Evolutionary conservation across 225 moss, liverwort and hornwort species (phyloP), one percentile per base, ranked within the genome.

Genomic region (Physcomitrellopsis africana): DNA sequence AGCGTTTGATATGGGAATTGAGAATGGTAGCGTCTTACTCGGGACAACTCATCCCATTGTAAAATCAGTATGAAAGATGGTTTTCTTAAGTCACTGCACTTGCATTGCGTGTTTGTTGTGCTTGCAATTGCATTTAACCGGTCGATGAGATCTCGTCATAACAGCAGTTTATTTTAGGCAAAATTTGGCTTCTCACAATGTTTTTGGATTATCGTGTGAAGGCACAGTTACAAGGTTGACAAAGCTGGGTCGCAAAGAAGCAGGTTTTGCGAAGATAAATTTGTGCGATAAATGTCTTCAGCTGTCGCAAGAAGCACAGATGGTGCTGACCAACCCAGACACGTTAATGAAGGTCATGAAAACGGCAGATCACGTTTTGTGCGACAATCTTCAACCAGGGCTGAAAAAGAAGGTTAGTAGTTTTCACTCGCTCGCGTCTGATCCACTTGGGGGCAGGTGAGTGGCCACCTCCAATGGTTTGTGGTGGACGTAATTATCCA

Each of bases 241-340:
- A 15, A 82, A 77, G 51, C 78, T 77, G 15, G 63, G 72, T n/a
- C 59, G 80, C 26, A 76, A 80, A 78, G 77, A 82, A 61, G 51
- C 65, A 16, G 74, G 65, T 3, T 13, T 78, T 32, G 71, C 75
- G 51, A 85, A 66, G 75, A 44, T 80, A 22, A 73, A 85, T 49
- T 8, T 85, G 15, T 96, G 96, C 46, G 91, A 89, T 58, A 82
- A 82, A 29, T 96, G 96, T 72, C 82, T 96, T 67, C 79, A 91
- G 77, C 68, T 96, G 60, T 86, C 92, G 11, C 81, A 72, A 29
- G 86, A 94, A 65, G 91, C 84, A 19, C 86, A 92, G 83, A 18
- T 55, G 41, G 63, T 92, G 29, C 73, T 96, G 58, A 45, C 92
- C 2, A 61, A 96, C 65, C 96, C 94, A 10, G 89, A 88, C 10